Base-by-base conservation (phyloP, 331 rosid genomes). In the Acacia pycnantha region DNA sequence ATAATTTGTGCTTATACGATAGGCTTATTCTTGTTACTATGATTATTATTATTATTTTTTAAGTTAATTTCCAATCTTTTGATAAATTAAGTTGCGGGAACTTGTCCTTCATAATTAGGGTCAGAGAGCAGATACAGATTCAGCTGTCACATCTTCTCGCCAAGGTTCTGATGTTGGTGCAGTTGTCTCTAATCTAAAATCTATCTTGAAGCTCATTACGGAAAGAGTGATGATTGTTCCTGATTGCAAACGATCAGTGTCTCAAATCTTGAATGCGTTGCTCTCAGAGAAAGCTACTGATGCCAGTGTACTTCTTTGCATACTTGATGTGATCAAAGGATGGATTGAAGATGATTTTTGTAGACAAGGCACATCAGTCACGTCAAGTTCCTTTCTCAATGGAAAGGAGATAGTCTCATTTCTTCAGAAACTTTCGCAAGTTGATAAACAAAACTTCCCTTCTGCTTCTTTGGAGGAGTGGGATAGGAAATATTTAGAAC, bases 351-450 rank as follows among this genome's bases (percentile, higher is more conserved):
- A 94, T 74, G 99, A 96, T 84, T 82, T 83, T 67, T 82, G 89
- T 75, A 96, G 87, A 87, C 93, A 91, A 87, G 99, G 98, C 81
- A 40, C 87, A 29, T 85, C 93, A 58, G 88, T 76, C 73, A 35
- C 86, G 22, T 70, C 95, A 64, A 88, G 87, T 88, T 66, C 98
- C 79, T 92, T 91, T 85, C 94, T 96, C 83, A 81, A 87, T 76
- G 90, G 90, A 7, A 96, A 94, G 92, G 99, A 96, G 88, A 88
- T 94, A 71, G 95, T 94, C 64, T 90, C 99, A 37, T 94, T 96
- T 85, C 95, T 96, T 88, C 99, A 91, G 81, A 96, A 90, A 87
- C 99, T 96, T 80, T 96, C 99, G 18, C 95, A 90, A 84, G 94
- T 92, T 81, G 98, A 94, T 81, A 96, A 91, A 82, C 97, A 91